phyloP scores from a whole-genome alignment of 768 basidiomycete genomes.

The Xerocomellus amylosporus region DNA sequence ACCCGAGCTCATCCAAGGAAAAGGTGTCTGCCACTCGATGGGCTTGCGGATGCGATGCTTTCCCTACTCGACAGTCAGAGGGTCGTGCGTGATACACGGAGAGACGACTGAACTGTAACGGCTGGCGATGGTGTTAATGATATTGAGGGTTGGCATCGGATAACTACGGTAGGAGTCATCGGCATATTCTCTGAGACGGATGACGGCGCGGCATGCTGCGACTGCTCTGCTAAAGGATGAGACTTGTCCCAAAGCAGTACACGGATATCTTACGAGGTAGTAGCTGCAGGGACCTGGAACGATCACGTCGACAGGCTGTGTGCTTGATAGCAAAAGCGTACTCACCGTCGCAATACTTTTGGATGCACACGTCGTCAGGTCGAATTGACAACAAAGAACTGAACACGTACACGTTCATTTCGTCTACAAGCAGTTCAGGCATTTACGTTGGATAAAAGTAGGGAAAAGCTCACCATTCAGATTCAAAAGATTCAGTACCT shows the following conservation, averaged over 20 bases:
- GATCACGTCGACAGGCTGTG: not conserved
- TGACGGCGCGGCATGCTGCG: conserved; percentile 65
- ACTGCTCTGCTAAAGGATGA: conserved; percentile 19
- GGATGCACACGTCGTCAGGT: not conserved
- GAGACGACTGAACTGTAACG: conserved; percentile 16
- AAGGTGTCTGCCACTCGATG: conserved; percentile 10
- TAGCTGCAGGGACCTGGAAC: conserved; percentile 60
- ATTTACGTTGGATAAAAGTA: not conserved
- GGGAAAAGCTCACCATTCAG: conserved; percentile 20
- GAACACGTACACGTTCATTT: conserved; percentile 27
- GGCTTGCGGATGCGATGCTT: conserved; percentile 6
- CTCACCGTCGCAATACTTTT: conserved; percentile 26
- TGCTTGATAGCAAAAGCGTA: not conserved
- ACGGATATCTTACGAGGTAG: conserved; percentile 49
- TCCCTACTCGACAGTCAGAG: conserved; percentile 13
- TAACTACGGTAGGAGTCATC: conserved; percentile 14
- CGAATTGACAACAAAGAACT: not conserved
- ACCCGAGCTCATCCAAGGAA: conserved; percentile 22
- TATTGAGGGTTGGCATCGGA: conserved; percentile 22
- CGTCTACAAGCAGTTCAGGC: conserved; percentile 13
- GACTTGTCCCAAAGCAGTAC: not conserved
- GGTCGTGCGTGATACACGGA: not conserved
- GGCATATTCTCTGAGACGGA: conserved; percentile 59
- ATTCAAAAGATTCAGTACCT: conserved; percentile 28
- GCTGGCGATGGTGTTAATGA: conserved; percentile 18